Base-by-base conservation (phyloP, 768 basidiomycete species). In the Panus rudis region DNA sequence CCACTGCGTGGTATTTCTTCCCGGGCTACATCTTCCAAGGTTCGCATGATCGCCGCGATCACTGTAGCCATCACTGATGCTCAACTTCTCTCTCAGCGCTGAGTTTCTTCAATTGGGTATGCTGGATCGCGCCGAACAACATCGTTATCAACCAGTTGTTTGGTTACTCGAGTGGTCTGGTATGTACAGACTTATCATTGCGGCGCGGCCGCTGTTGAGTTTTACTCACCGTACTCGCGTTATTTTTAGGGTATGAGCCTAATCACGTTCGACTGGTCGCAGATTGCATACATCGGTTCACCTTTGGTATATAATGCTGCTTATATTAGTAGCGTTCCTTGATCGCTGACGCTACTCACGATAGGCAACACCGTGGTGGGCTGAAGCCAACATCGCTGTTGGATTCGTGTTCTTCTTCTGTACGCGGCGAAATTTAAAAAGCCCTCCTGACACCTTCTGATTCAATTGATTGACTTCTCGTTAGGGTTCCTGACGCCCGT, bases 111-210 rank as follows among this genome's bases (percentile, higher is more conserved):
- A 63, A 67, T 16, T 76, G 73, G 71, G 67, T 73, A 2, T 71
- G 70, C 53, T 78, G 77, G 87, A 86, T 90, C 40, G 79, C 66
- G 1, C 88, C 87, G 0, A 50, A 81, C 37, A 83, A 87, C 51
- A 50, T 81, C 39, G 67, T 61, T 37, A 73, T 91, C 54, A 90
- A 88, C 58, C 87, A 96, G 60, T 62, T 96, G 33, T 94, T 96
- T 55, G 92, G 92, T 30, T 76, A 89, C 16, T 62, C 62, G 42
- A 76, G 78, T 2, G 93, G 92, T 1, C 62, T 92, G 28, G 33
- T 35, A 17, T 8, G 33, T 20, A n/a, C n/a, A n/a, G n/a, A n/a
- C n/a, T n/a, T n/a, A n/a, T n/a, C n/a, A n/a, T n/a, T n/a, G n/a
- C n/a, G n/a, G n/a, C n/a, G n/a, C n/a, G n/a, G n/a, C n/a, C n/a